Base-by-base conservation (phyloP, 495 filamentous ascomycete species). In the Penicillium steckii region DNA sequence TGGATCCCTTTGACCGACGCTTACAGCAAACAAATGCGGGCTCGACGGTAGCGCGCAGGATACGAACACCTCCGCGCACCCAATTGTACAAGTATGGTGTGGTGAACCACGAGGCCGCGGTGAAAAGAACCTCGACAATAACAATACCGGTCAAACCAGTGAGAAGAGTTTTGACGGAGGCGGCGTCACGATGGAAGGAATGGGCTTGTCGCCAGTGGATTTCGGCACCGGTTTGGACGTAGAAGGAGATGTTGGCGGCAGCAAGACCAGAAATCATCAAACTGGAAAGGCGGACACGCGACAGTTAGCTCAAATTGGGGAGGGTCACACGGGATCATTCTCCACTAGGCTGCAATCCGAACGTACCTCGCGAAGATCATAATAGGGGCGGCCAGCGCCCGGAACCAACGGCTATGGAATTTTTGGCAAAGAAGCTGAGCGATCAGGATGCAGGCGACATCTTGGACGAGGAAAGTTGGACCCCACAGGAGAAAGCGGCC, bases 401-500 rank as follows among this genome's bases (percentile, higher is more conserved):
- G 57, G 22, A 63, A 8, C 60, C 53, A 60, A 26, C 62, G 60
- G 44, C 59, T 59, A 0, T 57, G 56, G 19, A 64, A 57, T 10
- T 61, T 57, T 18, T 60, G 61, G 17, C 62, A 64, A 27, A 66
- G 40, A 17, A 48, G 38, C 4, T 64, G 65, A 13, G 61, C 45
- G 22, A 71, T 27, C 5, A 71, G 42, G 9, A 69, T 54, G 21
- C 65, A 59, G 8, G 58, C 47, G 40, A 70, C 54, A 70, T 74
- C 71, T 47, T 74, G 69, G 13, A 66, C 49, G 44, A 72, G 67
- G 32, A 74, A 72, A 5, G 71, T 72, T 22, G 66, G 52, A 10
- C 66, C 71, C 71, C 71, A 74, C n/a, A 68, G 53, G 9, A 68
- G 37, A 30, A 74, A 68, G 33, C 66, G 61, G 22, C 30, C 40